phyloP scores from a whole-genome alignment of 2,329 filamentous ascomycete species.

The Scedosporium aurantiacum region DNA sequence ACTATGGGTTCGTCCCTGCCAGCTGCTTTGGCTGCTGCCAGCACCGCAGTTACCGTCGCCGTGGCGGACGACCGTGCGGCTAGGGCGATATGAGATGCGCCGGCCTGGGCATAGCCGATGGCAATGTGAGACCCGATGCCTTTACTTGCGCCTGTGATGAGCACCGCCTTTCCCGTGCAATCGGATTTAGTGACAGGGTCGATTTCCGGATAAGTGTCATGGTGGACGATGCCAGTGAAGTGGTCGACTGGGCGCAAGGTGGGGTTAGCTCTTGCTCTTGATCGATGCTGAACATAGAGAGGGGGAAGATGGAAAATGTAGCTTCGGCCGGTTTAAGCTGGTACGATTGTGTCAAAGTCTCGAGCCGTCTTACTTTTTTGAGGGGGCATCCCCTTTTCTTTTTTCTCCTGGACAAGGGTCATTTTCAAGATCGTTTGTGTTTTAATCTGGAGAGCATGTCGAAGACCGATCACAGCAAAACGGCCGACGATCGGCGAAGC shows the following conservation, averaged over 20 bases:
- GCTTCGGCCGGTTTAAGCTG: neutral
- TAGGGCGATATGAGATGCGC: slow-evolving; percentile 39
- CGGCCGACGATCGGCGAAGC: no score
- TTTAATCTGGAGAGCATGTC: neutral
- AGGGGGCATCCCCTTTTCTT: neutral
- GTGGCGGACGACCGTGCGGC: slow-evolving; percentile 36
- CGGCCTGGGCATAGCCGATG: slow-evolving; percentile 43
- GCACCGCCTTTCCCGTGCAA: slow-evolving; percentile 25
- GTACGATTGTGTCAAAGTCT: neutral
- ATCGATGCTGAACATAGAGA: neutral
- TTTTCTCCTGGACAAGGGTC: neutral
- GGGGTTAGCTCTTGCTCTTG: neutral
- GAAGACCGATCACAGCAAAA: no score
- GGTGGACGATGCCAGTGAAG: slow-evolving; percentile 23
- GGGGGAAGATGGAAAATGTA: neutral
- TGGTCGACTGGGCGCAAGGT: slow-evolving; percentile 9
- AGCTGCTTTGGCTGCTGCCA: slow-evolving; percentile 20
- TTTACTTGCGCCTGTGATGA: slow-evolving; percentile 45
- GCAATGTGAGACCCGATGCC: slow-evolving; percentile 44
- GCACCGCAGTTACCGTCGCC: slow-evolving; percentile 20
- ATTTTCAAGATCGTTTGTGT: neutral
- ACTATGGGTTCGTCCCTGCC: slow-evolving; percentile 22
- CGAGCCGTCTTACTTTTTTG: neutral
- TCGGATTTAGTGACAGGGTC: slow-evolving; percentile 23
- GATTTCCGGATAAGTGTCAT: slow-evolving; percentile 44